Percentiles rank a stretch among this genome's conserved stretches.
Evolutionary conservation across 805 yeast species (phyloP).

Genomic region (Hanseniaspora singularis): DNA sequence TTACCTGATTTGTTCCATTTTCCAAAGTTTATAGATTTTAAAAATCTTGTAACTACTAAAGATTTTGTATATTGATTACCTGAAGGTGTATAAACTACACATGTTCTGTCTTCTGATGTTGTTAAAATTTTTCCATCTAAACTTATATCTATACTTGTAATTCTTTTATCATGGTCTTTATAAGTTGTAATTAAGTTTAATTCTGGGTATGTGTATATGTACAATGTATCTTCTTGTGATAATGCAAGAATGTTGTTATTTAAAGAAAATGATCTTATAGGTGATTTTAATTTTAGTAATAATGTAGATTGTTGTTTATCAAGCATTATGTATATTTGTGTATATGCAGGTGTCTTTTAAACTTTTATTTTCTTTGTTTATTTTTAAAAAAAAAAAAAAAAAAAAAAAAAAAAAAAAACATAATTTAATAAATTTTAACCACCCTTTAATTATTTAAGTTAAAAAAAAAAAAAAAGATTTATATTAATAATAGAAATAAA

Average conservation of each 20-base stretch:
- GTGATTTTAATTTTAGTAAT: slow-evolving; percentile 2
- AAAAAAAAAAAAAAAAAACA: too few species aligned
- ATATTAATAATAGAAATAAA: too few species aligned
- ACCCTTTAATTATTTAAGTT: too few species aligned
- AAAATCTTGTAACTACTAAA: slow-evolving; percentile 79
- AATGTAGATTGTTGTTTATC: not conserved
- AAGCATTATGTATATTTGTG: too few species aligned
- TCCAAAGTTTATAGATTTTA: slow-evolving; percentile 88
- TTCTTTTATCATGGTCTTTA: slow-evolving; percentile 80
- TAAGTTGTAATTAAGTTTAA: slow-evolving; percentile 46
- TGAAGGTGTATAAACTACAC: slow-evolving; percentile 84
- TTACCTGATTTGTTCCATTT: slow-evolving; percentile 92
- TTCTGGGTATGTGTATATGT: slow-evolving; percentile 49
- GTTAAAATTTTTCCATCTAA: slow-evolving; percentile 74
- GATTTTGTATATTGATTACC: slow-evolving; percentile 70
- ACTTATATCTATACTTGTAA: slow-evolving; percentile 89
- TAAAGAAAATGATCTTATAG: slow-evolving; percentile 21
- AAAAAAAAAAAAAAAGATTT: too few species aligned
- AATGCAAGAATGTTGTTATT: slow-evolving; percentile 56
- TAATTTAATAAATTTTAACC: too few species aligned
- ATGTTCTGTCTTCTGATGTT: slow-evolving; percentile 95
- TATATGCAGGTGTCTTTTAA: not conserved
- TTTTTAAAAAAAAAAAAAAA: too few species aligned
- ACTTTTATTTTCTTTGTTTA: too few species aligned
- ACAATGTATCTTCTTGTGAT: slow-evolving; percentile 66